Base-by-base conservation (phyloP, 148 eudicot species). In the Camellia granthamiana region DNA sequence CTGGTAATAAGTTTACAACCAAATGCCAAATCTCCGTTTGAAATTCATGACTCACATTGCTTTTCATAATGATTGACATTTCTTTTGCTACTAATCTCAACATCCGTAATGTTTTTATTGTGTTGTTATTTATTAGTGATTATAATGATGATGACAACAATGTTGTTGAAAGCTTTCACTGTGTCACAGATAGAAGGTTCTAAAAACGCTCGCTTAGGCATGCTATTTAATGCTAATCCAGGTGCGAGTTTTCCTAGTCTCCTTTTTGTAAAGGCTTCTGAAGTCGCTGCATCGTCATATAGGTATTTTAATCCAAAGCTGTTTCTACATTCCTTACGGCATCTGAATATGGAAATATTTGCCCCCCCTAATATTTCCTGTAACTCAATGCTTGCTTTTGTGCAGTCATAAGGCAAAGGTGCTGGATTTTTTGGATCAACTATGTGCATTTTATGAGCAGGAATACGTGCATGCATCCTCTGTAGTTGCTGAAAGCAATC, bases 371-470 rank as follows among this genome's bases (percentile, higher is more conserved):
- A 10, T 52, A 6, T 56, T 14, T 63, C 3, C 7, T 72, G 23
- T 19, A 23, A 60, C 19, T 64, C 8, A 14, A 41, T 56, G 67
- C 63, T 12, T 81, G 51, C 5, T 51, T 72, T 44, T 71, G 41
- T 82, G 88, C 91, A 96, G 99, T 87, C 91, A 89, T 83, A 96
- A 96, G 88, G 86, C 89, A 79, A 89, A 83, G 66, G 92, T 93
- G 61, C 85, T 96, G 80, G 81, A 86, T 66, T 94, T 92, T 85
- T 77, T 96, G 91, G 95, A 92, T 86, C 88, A 93, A 84, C 83
- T 96, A 3, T 91, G 91, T 87, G 87, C 87, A 69, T 77, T 89
- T 66, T 93, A 92, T 83, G 97, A 84, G 84, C 76, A 71, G 60
- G 87, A 86, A 44, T 89, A 81, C 81, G 75, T 86, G 88, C 82